A percentile compares a stretch with the other conserved stretches of the same genome.
Evolutionary conservation across 2,329 filamentous ascomycete genomes (phyloP).

Genomic region (Aureobasidium subglaciale): DNA sequence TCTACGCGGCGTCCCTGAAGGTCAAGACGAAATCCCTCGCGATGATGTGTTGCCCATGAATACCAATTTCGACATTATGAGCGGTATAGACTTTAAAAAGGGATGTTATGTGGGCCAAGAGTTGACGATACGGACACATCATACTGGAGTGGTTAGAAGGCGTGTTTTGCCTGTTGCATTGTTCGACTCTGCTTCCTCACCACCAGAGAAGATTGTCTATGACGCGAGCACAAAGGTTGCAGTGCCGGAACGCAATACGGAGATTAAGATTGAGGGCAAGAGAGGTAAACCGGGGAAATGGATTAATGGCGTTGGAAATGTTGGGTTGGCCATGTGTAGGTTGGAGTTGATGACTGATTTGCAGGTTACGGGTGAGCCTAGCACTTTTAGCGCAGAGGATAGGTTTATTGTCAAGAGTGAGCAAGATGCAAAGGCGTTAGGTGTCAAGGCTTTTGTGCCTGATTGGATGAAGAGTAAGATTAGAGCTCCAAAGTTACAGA

Average conservation of each 20-base stretch:
- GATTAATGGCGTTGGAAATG: slow-evolving; percentile 69
- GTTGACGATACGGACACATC: slow-evolving; percentile 88
- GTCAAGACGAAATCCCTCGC: slow-evolving; percentile 66
- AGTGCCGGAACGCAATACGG: slow-evolving; percentile 27
- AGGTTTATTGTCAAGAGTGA: slow-evolving; percentile 35
- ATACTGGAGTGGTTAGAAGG: slow-evolving; percentile 89
- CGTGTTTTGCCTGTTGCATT: slow-evolving; percentile 74
- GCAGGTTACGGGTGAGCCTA: slow-evolving; percentile 59
- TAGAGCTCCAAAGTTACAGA: slow-evolving; percentile 33
- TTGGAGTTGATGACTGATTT: slow-evolving; percentile 87
- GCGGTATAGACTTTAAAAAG: slow-evolving; percentile 85
- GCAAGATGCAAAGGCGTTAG: slow-evolving; percentile 23
- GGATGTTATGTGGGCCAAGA: slow-evolving; percentile 97
- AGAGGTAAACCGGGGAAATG: slow-evolving; percentile 67
- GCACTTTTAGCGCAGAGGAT: slow-evolving; percentile 52
- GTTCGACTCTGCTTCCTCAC: slow-evolving; percentile 46
- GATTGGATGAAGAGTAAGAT: slow-evolving; percentile 56
- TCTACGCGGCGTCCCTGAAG: slow-evolving; percentile 75
- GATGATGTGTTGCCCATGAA: slow-evolving; percentile 76
- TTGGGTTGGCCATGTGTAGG: slow-evolving; percentile 80
- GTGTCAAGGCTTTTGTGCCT: slow-evolving; percentile 63
- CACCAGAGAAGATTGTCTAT: slow-evolving; percentile 43
- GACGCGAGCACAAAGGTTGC: slow-evolving; percentile 30
- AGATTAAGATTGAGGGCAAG: slow-evolving; percentile 48
- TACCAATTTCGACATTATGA: slow-evolving; percentile 78